These are phyloP conservation scores for Triticum urartu DNA, from an alignment of 176 grass and related monocot species.

Conservation along the genomic window DNA sequence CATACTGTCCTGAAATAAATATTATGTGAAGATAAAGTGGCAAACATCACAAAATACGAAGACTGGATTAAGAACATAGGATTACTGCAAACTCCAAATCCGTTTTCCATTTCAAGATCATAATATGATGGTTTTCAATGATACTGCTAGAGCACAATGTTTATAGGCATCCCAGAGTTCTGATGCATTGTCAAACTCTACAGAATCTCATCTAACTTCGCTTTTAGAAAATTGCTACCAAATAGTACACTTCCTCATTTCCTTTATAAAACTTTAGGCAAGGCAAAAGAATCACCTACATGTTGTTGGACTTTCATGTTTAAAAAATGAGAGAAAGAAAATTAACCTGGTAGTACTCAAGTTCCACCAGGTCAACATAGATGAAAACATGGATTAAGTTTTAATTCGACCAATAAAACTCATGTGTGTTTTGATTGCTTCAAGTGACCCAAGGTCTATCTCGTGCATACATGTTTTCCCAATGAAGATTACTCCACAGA, in stretches of 20 bases:
- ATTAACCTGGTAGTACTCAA: neutral
- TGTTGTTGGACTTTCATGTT: neutral
- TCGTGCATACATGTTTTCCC: constrained; percentile 97
- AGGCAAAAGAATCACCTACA: neutral
- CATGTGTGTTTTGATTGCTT: constrained; percentile 70
- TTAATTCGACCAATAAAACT: neutral
- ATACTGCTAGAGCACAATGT: neutral
- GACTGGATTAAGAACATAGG: neutral
- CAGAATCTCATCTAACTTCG: neutral
- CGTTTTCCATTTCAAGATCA: too few relatives aligned
- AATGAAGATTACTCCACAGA: constrained; percentile 85
- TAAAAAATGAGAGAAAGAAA: neutral
- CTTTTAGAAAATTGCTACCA: neutral
- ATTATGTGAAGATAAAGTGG: constrained; percentile 14
- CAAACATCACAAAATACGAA: constrained; percentile 21
- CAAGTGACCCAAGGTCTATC: constrained; percentile 78
- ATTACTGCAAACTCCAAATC: constrained; percentile 5
- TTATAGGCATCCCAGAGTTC: neutral
- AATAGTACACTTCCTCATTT: neutral
- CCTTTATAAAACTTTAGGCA: neutral
- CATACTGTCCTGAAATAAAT: constrained; percentile 58
- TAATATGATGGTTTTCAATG: neutral
- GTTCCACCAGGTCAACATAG: neutral
- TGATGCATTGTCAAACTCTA: neutral
- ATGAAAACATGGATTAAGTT: neutral